Evolutionary conservation across 139 green algal species (phyloP).

Genomic region (Picochlorum sp.): DNA sequence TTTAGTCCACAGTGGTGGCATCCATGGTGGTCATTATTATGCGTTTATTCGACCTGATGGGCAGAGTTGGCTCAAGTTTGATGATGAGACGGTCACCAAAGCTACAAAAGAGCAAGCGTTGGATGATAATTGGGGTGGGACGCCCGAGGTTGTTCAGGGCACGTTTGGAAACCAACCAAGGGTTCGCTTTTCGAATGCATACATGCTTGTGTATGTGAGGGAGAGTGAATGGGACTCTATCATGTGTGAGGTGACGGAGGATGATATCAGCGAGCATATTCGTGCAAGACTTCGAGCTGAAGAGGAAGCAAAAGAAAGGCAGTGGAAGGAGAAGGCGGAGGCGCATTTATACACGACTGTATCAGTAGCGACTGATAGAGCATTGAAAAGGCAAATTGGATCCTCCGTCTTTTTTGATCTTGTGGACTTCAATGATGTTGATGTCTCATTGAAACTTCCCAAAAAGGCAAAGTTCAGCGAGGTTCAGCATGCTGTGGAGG

Average conservation of each 20-base stretch:
- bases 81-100: conserved; percentile 85
- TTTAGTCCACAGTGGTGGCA: conserved; percentile 90
- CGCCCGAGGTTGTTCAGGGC: conserved; percentile 34
- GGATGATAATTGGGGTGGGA: conserved; percentile 87
- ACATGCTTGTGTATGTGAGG: conserved; percentile 98
- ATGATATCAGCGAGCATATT: conserved; percentile 78
- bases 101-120: conserved; percentile 62
- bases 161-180: not conserved
- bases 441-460: conserved; percentile 38
- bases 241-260: conserved; percentile 64
- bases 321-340: conserved; percentile 64
- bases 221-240: conserved; percentile 72
- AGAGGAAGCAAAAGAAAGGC: conserved; percentile 56
- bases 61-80: conserved; percentile 87
- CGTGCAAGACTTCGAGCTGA: conserved; percentile 57
- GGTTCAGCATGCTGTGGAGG: conserved; percentile 59
- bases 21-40: conserved; percentile 97
- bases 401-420: conserved; percentile 77
- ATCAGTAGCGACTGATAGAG: conserved; percentile 41
- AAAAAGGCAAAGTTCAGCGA: conserved; percentile 73
- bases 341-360: conserved; percentile 86
- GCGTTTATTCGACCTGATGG: conserved; percentile 67
- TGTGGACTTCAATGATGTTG: conserved; percentile 72
- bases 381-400: conserved; percentile 69
- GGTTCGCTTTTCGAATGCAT: conserved; percentile 78